phyloP scores from a whole-genome alignment of 164 flowering plant genomes.

The Stephania japonica region DNA sequence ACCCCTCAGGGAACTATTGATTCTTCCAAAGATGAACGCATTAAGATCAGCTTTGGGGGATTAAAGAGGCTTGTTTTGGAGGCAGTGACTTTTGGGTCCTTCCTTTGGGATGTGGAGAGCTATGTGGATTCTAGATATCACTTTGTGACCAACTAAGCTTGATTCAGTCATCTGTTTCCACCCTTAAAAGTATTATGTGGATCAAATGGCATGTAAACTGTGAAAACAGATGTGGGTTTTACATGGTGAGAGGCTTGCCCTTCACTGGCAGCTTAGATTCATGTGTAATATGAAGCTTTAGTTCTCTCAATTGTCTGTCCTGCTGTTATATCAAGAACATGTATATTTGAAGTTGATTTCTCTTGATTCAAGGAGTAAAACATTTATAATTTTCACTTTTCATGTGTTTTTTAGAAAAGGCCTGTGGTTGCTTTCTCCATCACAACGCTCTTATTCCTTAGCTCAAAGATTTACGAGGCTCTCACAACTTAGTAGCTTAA shows the following conservation, averaged over 20 bases:
- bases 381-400: too few species aligned
- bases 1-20: slow-evolving; percentile 70
- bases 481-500: too few species aligned
- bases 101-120: slow-evolving; percentile 97
- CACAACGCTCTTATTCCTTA: background rate
- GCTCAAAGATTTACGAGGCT: too few species aligned
- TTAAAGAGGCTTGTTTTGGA: slow-evolving; percentile 81
- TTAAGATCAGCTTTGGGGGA: slow-evolving; percentile 79
- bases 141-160: slow-evolving; percentile 49
- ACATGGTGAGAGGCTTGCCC: background rate
- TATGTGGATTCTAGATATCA: slow-evolving; percentile 89
- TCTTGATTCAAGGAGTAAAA: too few species aligned
- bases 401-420: background rate
- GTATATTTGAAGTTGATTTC: too few species aligned
- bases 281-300: background rate
- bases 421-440: background rate
- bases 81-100: slow-evolving; percentile 96
- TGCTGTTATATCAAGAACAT: background rate
- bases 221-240: background rate
- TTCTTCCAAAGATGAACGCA: slow-evolving; percentile 64
- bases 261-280: background rate
- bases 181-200: too few species aligned
- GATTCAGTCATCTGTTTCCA: background rate
- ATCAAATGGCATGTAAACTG: slow-evolving; percentile 1
- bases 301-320: background rate